A percentile compares a stretch with the other conserved stretches of the same genome.
These are phyloP conservation scores for Bacterosira constricta DNA, from an alignment of 108 stramenopile genomes.

Conservation along the genomic window DNA sequence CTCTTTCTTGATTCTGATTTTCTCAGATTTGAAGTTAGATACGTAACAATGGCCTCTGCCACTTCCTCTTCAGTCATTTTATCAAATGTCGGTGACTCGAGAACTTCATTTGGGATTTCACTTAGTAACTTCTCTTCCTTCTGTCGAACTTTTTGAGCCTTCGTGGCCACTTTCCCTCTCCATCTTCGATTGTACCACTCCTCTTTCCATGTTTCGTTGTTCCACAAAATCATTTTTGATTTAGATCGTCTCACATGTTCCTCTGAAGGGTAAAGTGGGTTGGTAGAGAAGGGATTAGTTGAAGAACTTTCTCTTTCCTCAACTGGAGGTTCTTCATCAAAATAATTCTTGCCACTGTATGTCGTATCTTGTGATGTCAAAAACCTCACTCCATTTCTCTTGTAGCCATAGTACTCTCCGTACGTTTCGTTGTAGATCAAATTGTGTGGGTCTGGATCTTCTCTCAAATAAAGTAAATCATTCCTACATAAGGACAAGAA, in stretches of 20 bases:
- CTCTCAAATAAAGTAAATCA: constrained; percentile 46
- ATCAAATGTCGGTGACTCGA: constrained; percentile 55
- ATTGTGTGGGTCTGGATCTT: constrained; percentile 43
- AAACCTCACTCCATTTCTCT: constrained; percentile 15
- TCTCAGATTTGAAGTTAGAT: constrained; percentile 54
- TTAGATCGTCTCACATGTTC: constrained; percentile 57
- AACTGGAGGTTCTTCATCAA: constrained; percentile 15
- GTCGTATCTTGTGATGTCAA: constrained; percentile 7
- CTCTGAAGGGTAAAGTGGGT: constrained; percentile 44
- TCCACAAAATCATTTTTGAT: constrained; percentile 55
- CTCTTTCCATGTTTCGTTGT: constrained; percentile 66
- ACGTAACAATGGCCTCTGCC: constrained; percentile 53
- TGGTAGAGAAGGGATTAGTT: constrained; percentile 58
- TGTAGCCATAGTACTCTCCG: constrained; percentile 37
- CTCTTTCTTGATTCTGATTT: constrained; percentile 41
- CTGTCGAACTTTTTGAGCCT: constrained; percentile 20
- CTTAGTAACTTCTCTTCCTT: constrained; percentile 25
- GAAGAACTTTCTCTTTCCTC: constrained; percentile 30
- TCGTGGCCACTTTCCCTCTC: constrained; percentile 44
- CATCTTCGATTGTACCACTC: constrained; percentile 78
- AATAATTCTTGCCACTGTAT: constrained; percentile 16
- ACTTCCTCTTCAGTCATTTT: constrained; percentile 74
- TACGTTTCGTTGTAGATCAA: constrained; percentile 23
- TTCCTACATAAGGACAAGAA: too few relatives aligned
- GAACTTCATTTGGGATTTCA: constrained; percentile 40